Evolutionary conservation across 2,329 filamentous ascomycete genomes (phyloP), one percentile per base, ranked within the genome.

Genomic region (Phialophora expanda): DNA sequence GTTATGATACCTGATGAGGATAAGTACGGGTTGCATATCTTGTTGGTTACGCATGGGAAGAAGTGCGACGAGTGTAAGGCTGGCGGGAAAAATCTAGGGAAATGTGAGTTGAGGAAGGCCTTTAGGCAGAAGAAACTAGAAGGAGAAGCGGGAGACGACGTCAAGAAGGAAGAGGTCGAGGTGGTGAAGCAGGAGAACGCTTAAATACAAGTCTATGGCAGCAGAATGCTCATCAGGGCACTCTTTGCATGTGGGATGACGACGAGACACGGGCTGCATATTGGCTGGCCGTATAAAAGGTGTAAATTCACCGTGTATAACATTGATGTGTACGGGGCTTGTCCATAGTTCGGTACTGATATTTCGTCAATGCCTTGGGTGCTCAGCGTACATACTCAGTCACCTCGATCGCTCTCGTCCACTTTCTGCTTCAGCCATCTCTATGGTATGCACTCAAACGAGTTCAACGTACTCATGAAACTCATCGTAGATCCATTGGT

Each of bases 81-180:
- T 0, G 82, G 71, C 4, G 71, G 71, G 34, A 82, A 80, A 62
- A 87, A 89, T 74, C 86, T 87, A 3, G 89, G 87, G 71, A 79
- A 77, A 7, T 89, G 87, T 77, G 83, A 84, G 1, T 76, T 86
- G 53, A 89, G 87, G 72, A 79, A 85, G 55, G 87, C 86, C 0
- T 83, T 82, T 1, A 91, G 89, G 0, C 84, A 85, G 0, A 80
- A 85, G 69, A 83, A 83, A 1, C 92, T 90, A 88, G 81, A 87
- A 3, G 79, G 86, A 17, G 84, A 84, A 0, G 90, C 75, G 89
- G 41, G 85, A 89, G 4, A 84, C 77, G 62, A 78, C 86, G 60
- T 83, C 80, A n/a, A 86, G 85, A 7, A 82, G 79, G 65, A 83
- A 83, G 59, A 81, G 58, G 48, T 63, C 26, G 69, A 80, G 60